phyloP scores from a whole-genome alignment of 371 early-diverging fungal species.

The Mortierella sp. region DNA sequence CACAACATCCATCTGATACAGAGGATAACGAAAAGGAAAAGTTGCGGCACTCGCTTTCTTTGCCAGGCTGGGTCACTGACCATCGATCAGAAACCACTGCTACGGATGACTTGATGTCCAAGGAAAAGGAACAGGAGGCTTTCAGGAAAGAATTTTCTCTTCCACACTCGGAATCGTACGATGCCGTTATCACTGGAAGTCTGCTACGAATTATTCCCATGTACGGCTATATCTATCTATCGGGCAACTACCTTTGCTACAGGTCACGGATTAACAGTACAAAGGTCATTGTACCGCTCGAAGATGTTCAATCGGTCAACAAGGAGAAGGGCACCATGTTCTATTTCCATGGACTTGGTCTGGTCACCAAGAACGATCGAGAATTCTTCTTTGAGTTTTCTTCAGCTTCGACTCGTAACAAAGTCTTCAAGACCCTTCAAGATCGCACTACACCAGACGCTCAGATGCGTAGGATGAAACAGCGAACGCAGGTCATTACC shows the following conservation, averaged over 20 bases:
- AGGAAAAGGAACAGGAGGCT: slow-evolving; percentile 50
- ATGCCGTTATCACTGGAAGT: slow-evolving; percentile 63
- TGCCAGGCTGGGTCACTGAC: slow-evolving; percentile 48
- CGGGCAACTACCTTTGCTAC: slow-evolving; percentile 72
- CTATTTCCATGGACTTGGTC: slow-evolving; percentile 56
- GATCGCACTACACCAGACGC: slow-evolving; percentile 34
- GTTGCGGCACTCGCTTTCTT: slow-evolving; percentile 26
- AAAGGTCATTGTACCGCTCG: slow-evolving; percentile 61
- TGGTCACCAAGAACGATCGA: slow-evolving; percentile 55
- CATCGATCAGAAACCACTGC: slow-evolving; percentile 15
- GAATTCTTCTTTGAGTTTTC: slow-evolving; percentile 65
- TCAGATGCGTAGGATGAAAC: slow-evolving; percentile 34
- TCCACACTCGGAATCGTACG: slow-evolving; percentile 65
- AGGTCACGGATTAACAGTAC: slow-evolving; percentile 72
- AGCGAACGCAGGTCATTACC: slow-evolving; percentile 9
- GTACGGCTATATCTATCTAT: slow-evolving; percentile 76
- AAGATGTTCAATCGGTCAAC: slow-evolving; percentile 52
- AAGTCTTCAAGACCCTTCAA: slow-evolving; percentile 31
- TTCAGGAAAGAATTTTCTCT: slow-evolving; percentile 71
- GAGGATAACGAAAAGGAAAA: slow-evolving; percentile 52
- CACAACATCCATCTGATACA: slow-evolving; percentile 41
- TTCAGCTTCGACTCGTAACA: slow-evolving; percentile 52
- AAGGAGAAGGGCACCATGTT: slow-evolving; percentile 51
- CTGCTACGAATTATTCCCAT: slow-evolving; percentile 60
- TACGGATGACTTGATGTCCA: slow-evolving; percentile 10